These are phyloP conservation scores for Saturnispora quitensis DNA, from an alignment of 805 yeast genomes.

Conservation along the genomic window DNA sequence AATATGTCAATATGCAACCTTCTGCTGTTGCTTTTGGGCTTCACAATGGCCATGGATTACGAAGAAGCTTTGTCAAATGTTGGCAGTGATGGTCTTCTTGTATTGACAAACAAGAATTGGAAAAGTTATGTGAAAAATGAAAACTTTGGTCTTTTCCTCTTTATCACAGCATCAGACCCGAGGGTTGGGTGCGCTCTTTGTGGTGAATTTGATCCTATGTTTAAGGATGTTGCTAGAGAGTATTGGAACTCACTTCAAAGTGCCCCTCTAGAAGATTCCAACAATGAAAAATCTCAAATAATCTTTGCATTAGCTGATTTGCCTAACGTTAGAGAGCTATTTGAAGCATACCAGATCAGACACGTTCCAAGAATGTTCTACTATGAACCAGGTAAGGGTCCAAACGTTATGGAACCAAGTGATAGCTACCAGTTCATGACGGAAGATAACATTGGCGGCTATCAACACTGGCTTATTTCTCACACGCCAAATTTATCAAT, in stretches of 20 bases:
- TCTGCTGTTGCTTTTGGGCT: slow-evolving; percentile 8
- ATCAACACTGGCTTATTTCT: slow-evolving; percentile 8
- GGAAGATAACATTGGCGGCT: slow-evolving; percentile 30
- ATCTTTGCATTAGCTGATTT: slow-evolving; percentile 74
- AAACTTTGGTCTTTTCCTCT: slow-evolving; percentile 55
- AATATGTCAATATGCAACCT: neutral
- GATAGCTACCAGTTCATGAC: slow-evolving; percentile 38
- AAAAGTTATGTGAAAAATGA: slow-evolving; percentile 47
- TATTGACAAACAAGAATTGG: slow-evolving; percentile 52
- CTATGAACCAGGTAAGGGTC: slow-evolving; percentile 22
- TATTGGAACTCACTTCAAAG: slow-evolving; percentile 35
- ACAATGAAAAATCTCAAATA: slow-evolving; percentile 24
- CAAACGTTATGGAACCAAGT: slow-evolving; percentile 16
- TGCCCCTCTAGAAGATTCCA: slow-evolving; percentile 37
- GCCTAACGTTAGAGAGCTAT: slow-evolving; percentile 42
- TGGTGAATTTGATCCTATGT: slow-evolving; percentile 58
- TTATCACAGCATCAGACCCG: slow-evolving; percentile 66
- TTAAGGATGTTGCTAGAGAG: slow-evolving; percentile 49
- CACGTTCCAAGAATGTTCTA: slow-evolving; percentile 69
- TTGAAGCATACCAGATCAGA: slow-evolving; percentile 44
- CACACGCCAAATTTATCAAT: slow-evolving; percentile 6
- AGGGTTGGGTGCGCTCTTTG: slow-evolving; percentile 74
- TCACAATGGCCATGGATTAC: slow-evolving; percentile 16
- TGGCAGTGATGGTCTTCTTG: slow-evolving; percentile 12
- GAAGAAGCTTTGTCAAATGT: slow-evolving; percentile 11